Evolutionary conservation across 2,329 filamentous ascomycete species (phyloP).

Genomic region (Fusarium nelsonii): DNA sequence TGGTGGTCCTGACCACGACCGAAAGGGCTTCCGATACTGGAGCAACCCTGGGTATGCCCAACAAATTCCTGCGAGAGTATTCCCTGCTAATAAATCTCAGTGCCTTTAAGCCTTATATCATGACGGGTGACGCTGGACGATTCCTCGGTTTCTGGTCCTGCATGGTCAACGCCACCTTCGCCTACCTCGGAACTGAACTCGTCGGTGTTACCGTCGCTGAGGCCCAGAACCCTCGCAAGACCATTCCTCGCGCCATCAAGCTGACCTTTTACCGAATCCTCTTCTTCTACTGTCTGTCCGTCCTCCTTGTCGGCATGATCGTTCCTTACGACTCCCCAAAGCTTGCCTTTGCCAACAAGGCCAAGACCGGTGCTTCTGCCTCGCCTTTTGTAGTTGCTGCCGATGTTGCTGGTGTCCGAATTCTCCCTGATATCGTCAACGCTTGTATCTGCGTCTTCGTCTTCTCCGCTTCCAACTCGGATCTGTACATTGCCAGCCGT

Average conservation of each 20-base stretch:
- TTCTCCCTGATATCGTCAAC: slow-evolving; percentile 77
- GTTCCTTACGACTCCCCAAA: slow-evolving; percentile 76
- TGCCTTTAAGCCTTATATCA: slow-evolving; percentile 52
- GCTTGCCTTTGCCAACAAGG: slow-evolving; percentile 69
- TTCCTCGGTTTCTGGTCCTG: slow-evolving; percentile 77
- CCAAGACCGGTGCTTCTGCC: slow-evolving; percentile 58
- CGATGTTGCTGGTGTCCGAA: slow-evolving; percentile 70
- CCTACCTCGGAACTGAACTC: slow-evolving; percentile 81
- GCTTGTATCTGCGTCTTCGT: slow-evolving; percentile 81
- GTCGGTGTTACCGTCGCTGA: slow-evolving; percentile 84
- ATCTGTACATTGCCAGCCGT: slow-evolving; percentile 80
- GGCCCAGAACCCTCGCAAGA: slow-evolving; percentile 82
- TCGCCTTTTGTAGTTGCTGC: slow-evolving; percentile 83
- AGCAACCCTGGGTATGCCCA: slow-evolving; percentile 61
- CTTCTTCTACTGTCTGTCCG: slow-evolving; percentile 81
- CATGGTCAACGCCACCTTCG: slow-evolving; percentile 82
- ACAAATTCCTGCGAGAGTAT: background rate
- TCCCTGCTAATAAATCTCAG: slow-evolving; percentile 45
- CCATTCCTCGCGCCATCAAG: slow-evolving; percentile 81
- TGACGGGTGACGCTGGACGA: slow-evolving; percentile 55
- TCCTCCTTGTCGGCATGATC: slow-evolving; percentile 80
- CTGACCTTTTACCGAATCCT: slow-evolving; percentile 86
- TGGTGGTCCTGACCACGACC: slow-evolving; percentile 72
- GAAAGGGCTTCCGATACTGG: slow-evolving; percentile 76
- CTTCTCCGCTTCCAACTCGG: slow-evolving; percentile 81